Base-by-base conservation (phyloP, 768 basidiomycete species). In the Piloderma croceum region DNA sequence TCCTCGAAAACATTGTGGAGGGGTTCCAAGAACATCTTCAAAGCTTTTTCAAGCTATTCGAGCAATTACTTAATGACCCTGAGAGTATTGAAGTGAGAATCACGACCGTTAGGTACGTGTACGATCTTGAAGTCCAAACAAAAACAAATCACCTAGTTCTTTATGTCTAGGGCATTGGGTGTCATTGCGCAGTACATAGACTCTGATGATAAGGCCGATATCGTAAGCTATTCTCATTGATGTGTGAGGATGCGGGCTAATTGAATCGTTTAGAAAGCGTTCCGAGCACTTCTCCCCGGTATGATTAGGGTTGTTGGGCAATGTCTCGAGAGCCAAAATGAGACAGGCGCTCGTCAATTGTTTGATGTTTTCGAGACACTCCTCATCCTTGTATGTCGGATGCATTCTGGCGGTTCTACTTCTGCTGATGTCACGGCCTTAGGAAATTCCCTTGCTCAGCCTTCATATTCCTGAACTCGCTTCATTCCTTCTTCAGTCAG, bases 301-400 rank as follows among this genome's bases (percentile, higher is more conserved):
- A 93, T 98, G 76, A 86, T 98, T 38, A 73, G 77, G 43, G 92
- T 97, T 36, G 81, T 97, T 27, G 83, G 83, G 4, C 83, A 90
- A 61, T 74, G 81, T 27, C 78, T 98, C 6, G 85, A 87, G 49
- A 60, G 75, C 24, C 77, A 74, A 24, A 85, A 97, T 54, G 90
- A 92, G 56, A 71, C 73, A 24, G 80, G 80, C 39, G 88, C 90
- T 34, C 81, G 92, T 48, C 81, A 93, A 54, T 70, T 92, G 19
- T 96, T 97, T 55, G 96, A 99, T 57, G 90, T 97, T 21, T 74
- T 98, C 47, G 96, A 98, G 70, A 93, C 90, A 1, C 80, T 98
- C 34, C 74, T 94, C 34, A 94, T 98, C 56, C 79, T 97, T 43
- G 89, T 88, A 49, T 43, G 81, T 61, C 7, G 24, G 27, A 7